Conservation (phyloP, 495 filamentous ascomycete genomes). For the Podospora australis region DNA sequence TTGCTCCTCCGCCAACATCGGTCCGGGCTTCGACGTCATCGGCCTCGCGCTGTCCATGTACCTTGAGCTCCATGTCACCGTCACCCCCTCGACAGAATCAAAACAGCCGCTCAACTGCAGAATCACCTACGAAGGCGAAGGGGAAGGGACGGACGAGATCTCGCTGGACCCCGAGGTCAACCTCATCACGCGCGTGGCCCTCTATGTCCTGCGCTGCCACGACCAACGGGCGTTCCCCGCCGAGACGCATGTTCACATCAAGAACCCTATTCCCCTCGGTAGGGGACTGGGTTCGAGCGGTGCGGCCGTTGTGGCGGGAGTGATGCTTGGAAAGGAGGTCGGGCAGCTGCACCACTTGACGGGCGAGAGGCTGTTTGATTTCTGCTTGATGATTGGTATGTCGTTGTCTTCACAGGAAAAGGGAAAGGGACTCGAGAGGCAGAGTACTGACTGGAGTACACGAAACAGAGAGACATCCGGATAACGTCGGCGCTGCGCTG, state of each 20-base stretch:
- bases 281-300: constrained; percentile 88
- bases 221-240: constrained; percentile 70
- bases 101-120: constrained; percentile 70
- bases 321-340: constrained; percentile 83
- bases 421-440: background rate
- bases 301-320: constrained; percentile 90
- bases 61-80: constrained; percentile 73
- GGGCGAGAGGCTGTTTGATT: constrained; percentile 84
- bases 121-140: constrained; percentile 82
- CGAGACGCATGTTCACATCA: constrained; percentile 85
- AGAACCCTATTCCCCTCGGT: constrained; percentile 87
- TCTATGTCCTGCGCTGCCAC: constrained; percentile 91
- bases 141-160: constrained; percentile 66
- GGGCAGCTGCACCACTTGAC: constrained; percentile 68
- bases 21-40: constrained; percentile 94
- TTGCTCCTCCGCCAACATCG: constrained; percentile 93
- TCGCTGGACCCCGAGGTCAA: constrained; percentile 72
- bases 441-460: background rate
- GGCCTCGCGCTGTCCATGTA: constrained; percentile 87
- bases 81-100: constrained; percentile 51
- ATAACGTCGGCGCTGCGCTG: constrained; percentile 91
- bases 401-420: background rate
- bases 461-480: constrained; percentile 77
- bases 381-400: constrained; percentile 83
- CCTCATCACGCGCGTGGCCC: constrained; percentile 80